These are phyloP conservation scores for Nothophaeocryptopus gaeumannii DNA, from an alignment of 2,329 filamentous ascomycete genomes.

Conservation along the genomic window DNA sequence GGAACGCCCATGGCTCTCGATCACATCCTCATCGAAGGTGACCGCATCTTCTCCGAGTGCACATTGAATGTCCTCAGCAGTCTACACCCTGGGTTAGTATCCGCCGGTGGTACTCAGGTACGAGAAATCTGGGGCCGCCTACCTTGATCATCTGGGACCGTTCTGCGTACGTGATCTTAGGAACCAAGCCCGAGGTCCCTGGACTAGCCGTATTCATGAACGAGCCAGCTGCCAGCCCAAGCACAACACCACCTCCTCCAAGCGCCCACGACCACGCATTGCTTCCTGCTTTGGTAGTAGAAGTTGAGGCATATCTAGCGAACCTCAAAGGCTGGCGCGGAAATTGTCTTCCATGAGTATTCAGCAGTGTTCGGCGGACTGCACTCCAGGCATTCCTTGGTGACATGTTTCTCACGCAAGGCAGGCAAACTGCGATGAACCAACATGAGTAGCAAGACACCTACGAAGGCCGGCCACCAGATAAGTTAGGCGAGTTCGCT, in stretches of 20 bases:
- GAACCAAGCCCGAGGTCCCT: neutral
- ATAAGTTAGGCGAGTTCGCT: no score
- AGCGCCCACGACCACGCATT: neutral
- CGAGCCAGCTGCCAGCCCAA: conserved; percentile 4
- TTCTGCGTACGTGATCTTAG: conserved; percentile 13
- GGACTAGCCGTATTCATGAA: neutral
- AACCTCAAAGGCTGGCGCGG: neutral
- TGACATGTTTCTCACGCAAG: no score
- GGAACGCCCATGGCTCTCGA: conserved; percentile 22
- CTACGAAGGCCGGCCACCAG: no score
- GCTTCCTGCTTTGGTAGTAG: neutral
- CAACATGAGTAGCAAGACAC: no score
- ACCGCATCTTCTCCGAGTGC: conserved; percentile 17
- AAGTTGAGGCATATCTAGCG: neutral
- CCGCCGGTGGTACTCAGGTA: neutral
- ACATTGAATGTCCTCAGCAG: conserved; percentile 15
- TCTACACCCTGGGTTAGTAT: conserved; percentile 4
- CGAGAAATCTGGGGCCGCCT: neutral
- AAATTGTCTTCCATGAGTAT: no score
- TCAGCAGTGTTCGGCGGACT: no score
- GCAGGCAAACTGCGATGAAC: no score
- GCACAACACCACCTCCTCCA: conserved; percentile 1
- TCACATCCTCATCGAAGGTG: conserved; percentile 24
- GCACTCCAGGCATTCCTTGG: no score
- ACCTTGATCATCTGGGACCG: conserved; percentile 19